These are phyloP conservation scores for Oldenlandia corymbosa DNA, from an alignment of 257 asterid species.

Conservation along the genomic window DNA sequence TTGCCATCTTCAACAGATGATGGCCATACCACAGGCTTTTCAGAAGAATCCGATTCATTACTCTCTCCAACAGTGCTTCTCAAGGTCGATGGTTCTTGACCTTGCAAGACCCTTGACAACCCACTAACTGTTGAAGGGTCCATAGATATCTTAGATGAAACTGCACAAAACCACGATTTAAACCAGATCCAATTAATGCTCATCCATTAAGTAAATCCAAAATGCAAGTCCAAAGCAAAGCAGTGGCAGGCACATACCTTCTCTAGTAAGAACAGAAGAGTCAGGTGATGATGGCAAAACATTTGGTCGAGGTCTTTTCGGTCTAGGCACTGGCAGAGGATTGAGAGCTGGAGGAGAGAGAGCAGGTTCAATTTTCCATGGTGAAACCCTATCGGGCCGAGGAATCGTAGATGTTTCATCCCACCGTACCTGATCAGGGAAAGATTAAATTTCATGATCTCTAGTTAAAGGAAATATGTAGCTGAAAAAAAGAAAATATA, in stretches of 20 bases:
- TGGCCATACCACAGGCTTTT: constrained; percentile 51
- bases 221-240: background rate
- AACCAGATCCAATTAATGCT: background rate
- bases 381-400: constrained; percentile 93
- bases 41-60: constrained; percentile 60
- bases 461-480: constrained; percentile 3
- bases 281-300: constrained; percentile 71
- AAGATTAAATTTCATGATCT: constrained; percentile 8
- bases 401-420: constrained; percentile 80
- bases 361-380: constrained; percentile 94
- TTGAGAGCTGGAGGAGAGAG: constrained; percentile 80
- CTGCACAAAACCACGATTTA: constrained; percentile 31
- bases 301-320: constrained; percentile 71
- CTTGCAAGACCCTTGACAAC: constrained; percentile 85
- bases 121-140: constrained; percentile 74
- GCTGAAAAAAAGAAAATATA: constrained; percentile 3
- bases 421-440: constrained; percentile 71
- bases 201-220: background rate
- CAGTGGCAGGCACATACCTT: constrained; percentile 39
- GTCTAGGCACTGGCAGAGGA: constrained; percentile 68
- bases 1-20: constrained; percentile 58
- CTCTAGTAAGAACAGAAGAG: constrained; percentile 74
- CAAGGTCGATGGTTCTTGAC: constrained; percentile 85
- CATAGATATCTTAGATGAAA: constrained; percentile 51
- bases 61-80: constrained; percentile 60